Base-by-base conservation (phyloP, 106 monocot species). In the Dactylorhiza incarnata region DNA sequence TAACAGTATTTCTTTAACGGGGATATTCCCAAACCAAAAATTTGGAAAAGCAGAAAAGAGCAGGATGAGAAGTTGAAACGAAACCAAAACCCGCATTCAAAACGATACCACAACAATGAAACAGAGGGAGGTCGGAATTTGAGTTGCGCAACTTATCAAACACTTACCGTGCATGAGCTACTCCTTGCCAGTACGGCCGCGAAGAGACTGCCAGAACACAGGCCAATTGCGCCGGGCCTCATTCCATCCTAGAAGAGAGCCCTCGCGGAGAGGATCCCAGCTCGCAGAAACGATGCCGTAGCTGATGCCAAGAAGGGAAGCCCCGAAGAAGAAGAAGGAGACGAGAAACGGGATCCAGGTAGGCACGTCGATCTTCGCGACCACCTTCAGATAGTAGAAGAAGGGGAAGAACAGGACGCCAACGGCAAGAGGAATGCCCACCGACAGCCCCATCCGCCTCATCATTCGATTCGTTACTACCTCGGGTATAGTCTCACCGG, bases 401-500 rank as follows among this genome's bases (percentile, higher is more conserved):
- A 93, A 88, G 7, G 97, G 97, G 74, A 97, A 94, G 89, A 97
- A 97, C 8, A 84, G 68, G 29, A 97, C 83, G 0, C 97, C 97
- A 13, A 87, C 37, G 11, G 81, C 62, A 44, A 97, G 74, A 3
- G 97, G 97, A 19, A 82, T 74, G 53, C 97, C 97, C 12, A 97
- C 89, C 2, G 94, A 83, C 11, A 97, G 47, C 17, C 96, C 97
- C 82, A 97, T 77, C 37, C 97, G 75, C 25, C 76, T 76, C 87
- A 97, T 97, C 97, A 97, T 97, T 74, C 97, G 76, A 81, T 97
- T 86, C 15, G 97, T 97, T 49, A 97, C 97, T 67, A 91, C 87
- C 84, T 97, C 89, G 26, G 97, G 97, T 10, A 97, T 94, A 65
- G 89, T 84, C 6, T 16, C 48, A 5, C 24, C 75, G 3, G 73